These are phyloP conservation scores for Auriscalpium orientale DNA, from an alignment of 768 basidiomycete genomes.

Conservation along the genomic window DNA sequence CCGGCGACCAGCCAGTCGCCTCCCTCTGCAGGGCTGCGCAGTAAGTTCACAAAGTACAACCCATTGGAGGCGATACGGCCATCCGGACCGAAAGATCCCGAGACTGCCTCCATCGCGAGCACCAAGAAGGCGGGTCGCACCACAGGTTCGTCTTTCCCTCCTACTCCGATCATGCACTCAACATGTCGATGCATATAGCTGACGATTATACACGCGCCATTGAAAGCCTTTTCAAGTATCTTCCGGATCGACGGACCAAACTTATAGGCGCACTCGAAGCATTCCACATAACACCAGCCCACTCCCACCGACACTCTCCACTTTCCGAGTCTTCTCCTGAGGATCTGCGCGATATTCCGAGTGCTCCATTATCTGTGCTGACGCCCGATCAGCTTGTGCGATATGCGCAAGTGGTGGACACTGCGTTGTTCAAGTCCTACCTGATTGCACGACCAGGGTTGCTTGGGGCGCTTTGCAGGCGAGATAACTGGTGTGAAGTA, in stretches of 20 bases:
- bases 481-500: constrained; percentile 97
- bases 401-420: constrained; percentile 91
- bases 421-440: constrained; percentile 91
- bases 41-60: constrained; percentile 37
- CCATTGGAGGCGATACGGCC: constrained; percentile 48
- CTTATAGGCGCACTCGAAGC: constrained; percentile 67
- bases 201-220: constrained; percentile 65
- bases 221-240: constrained; percentile 83
- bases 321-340: constrained; percentile 67
- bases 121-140: constrained; percentile 4
- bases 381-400: constrained; percentile 80
- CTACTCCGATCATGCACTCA: neutral
- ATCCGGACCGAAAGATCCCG: constrained; percentile 49
- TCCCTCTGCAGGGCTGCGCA: constrained; percentile 35
- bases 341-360: constrained; percentile 74
- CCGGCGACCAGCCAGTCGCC: constrained; percentile 1
- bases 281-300: constrained; percentile 59
- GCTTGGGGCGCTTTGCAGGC: constrained; percentile 78
- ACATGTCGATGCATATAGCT: constrained; percentile 16
- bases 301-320: constrained; percentile 59
- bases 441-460: constrained; percentile 73
- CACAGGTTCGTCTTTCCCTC: constrained; percentile 19
- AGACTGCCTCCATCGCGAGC: constrained; percentile 43
- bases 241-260: constrained; percentile 86
- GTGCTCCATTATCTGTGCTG: constrained; percentile 60